Base-by-base conservation (phyloP, 1,284 basidiomycete species). In the Erythrobasidium hasegawianum region DNA sequence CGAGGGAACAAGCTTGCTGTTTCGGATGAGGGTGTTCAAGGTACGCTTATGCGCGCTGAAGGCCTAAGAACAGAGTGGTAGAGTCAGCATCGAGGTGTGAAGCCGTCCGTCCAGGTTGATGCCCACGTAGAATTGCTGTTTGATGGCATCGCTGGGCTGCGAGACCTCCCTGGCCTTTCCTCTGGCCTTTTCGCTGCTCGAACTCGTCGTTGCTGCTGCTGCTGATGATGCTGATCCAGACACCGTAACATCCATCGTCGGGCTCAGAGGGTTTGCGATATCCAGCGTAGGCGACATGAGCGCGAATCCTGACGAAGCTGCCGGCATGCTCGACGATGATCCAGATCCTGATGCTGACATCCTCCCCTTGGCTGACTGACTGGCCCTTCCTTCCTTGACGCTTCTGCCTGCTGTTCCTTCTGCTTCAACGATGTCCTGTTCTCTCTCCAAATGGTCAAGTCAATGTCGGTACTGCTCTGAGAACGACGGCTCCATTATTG, bases 101-200 rank as follows among this genome's bases (percentile, higher is more conserved):
- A 5, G 5, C 5, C 22, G 13, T 45, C 45, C 40, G 26, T 20
- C 24, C 13, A 14, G 13, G 22, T 2, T 16, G 14, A 22, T 16
- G 40, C 62, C 38, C 49, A 65, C 62, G 26, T 65, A 56, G 29
- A 65, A 65, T 43, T 65, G 62, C 33, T 65, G 62, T n/a, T 56
- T 40, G 47, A 65, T 65, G 10, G 62, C 62, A 18, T 65, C 62
- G 22, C 22, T 18, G 9, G 62, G 62, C 45, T 65, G 55, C 33
- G 33, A 4, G 45, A 65, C 53, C 45, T 27, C 56, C 16, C 26
- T 53, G 20, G 14, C 50, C 50, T 53, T 53, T 20, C 22, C 40
- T 14, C 45, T 59, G 38, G 2, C 57, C 38, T 57, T 55, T 22
- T 53, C 49, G 33, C 55, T 49, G 56, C 62, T 24, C 43, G 50